Evolutionary conservation across 257 asterid species (phyloP).

Genomic region (Nicotiana tomentosiformis): DNA sequence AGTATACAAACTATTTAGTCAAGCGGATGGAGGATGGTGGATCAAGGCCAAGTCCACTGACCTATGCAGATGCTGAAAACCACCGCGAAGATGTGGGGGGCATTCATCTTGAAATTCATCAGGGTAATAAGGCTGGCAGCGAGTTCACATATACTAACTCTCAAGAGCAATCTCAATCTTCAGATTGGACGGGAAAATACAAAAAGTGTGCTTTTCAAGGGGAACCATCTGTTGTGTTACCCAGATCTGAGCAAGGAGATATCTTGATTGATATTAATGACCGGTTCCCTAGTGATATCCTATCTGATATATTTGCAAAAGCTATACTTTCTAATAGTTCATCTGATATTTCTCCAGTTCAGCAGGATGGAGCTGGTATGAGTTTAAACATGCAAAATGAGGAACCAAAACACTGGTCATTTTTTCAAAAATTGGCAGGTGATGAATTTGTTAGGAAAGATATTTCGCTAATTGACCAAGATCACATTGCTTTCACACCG

Average conservation of each 20-base stretch:
- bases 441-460: constrained; percentile 73
- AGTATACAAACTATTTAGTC: constrained; percentile 7
- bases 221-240: constrained; percentile 34
- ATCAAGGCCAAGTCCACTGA: constrained; percentile 28
- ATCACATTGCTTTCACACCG: constrained; percentile 55
- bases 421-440: constrained; percentile 85
- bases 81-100: constrained; percentile 36
- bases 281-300: constrained; percentile 82
- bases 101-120: constrained; percentile 23
- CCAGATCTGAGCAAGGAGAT: constrained; percentile 63
- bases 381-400: constrained; percentile 82
- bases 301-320: constrained; percentile 78
- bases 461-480: constrained; percentile 88
- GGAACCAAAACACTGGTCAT: constrained; percentile 93
- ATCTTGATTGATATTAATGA: constrained; percentile 89
- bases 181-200: constrained; percentile 26
- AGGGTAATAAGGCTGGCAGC: constrained; percentile 28
- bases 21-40: constrained; percentile 28
- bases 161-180: constrained; percentile 39
- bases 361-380: constrained; percentile 63
- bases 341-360: constrained; percentile 46
- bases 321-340: constrained; percentile 59
- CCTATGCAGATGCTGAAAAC: constrained; percentile 29
- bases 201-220: constrained; percentile 21
- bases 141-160: constrained; percentile 31